Base-by-base conservation (phyloP, 257 asterid genomes). In the Penstemon eatonii region DNA sequence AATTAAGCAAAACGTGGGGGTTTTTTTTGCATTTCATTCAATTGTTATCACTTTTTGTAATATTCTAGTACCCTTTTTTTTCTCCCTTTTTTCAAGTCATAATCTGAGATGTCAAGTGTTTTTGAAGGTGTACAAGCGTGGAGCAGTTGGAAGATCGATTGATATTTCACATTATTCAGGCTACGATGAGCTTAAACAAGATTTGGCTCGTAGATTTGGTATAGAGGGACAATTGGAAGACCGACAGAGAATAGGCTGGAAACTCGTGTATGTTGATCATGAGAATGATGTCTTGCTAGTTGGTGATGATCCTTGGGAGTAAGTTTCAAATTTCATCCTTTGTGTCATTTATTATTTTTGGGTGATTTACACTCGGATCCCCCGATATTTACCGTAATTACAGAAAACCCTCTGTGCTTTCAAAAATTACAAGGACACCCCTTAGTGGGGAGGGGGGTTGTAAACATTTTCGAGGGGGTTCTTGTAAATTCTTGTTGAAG, bases 231-330 rank as follows among this genome's bases (percentile, higher is more conserved):
- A 86, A 37, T 79, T 94, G 50, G 97, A 89, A 77, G 97, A 86
- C 78, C 80, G 92, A n/a, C 99, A 86, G 79, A 83, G 96, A 76
- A 82, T 85, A 4, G 99, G 96, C 3, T 94, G 99, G 99, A 93
- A 93, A 77, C 97, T 93, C 3, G 95, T 88, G 33, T 88, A 85
- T 39, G 88, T 88, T 46, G 95, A 88, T 73, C 87, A 88, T 66
- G 95, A 88, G 85, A 85, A 79, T 6, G 95, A 88, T 6, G 88
- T 88, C 68, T 73, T 88, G 78, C 90, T 88, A n/a, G 95, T 88
- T 68, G 95, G 95, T 3, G 95, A 88, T 45, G 96, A 88, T 74
- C 96, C 96, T 8, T 88, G 96, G 99, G 99, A 94, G 99, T 94
- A 91, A 52, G 99, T 84, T 60, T 70, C 68, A 62, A 39, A 40